phyloP scores from a whole-genome alignment of 768 basidiomycete genomes.

The Boletus rubescentipes region DNA sequence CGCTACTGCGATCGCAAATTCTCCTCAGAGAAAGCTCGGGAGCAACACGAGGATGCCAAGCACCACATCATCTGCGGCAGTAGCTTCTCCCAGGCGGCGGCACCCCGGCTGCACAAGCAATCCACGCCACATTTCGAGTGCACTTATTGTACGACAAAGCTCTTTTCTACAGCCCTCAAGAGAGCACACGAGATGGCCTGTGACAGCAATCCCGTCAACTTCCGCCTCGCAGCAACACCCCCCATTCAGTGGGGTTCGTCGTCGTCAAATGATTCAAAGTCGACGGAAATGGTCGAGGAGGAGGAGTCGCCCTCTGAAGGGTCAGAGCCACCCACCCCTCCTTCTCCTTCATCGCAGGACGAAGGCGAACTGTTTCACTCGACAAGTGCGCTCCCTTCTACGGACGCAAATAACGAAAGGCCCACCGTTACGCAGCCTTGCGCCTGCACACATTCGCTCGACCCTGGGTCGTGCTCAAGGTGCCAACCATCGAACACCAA shows the following conservation, averaged over 20 bases:
- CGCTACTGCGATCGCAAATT: conserved; percentile 1
- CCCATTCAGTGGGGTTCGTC: background rate
- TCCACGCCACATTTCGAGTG: conserved; percentile 4
- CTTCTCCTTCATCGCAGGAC: conserved; percentile 4
- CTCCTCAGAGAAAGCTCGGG: background rate
- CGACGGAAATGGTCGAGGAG: background rate
- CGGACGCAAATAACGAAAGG: background rate
- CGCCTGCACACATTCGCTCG: background rate
- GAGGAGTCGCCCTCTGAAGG: background rate
- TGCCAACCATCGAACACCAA: conserved; percentile 8
- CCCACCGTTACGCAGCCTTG: background rate
- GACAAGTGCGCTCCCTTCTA: background rate
- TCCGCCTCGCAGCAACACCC: background rate
- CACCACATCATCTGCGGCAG: background rate
- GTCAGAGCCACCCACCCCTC: background rate
- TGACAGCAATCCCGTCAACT: conserved; percentile 1
- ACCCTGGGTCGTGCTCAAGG: conserved; percentile 1
- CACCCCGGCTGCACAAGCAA: background rate
- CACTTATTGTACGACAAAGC: background rate
- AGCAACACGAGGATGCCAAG: conserved; percentile 12
- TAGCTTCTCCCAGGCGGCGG: background rate
- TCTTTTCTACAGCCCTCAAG: background rate
- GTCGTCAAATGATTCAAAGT: background rate
- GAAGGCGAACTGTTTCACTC: conserved; percentile 12
- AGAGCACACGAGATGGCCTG: conserved; percentile 8